Evolutionary conservation across 2,329 filamentous ascomycete genomes (phyloP).

Genomic region (Graphiopsis chlorocephala): DNA sequence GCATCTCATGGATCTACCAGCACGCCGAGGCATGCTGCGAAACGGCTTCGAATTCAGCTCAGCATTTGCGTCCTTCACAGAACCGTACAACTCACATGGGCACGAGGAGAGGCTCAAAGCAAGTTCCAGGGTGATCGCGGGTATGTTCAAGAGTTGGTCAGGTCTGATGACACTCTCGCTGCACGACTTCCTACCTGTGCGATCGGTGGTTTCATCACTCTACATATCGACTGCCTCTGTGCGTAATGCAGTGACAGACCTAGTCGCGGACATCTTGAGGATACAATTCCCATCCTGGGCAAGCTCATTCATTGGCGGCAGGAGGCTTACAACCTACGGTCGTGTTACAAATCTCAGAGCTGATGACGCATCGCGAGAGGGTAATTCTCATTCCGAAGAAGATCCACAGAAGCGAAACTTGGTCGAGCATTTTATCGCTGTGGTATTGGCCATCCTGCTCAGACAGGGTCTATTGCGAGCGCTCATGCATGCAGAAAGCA

Average conservation of each 20-base stretch:
- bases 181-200: slow-evolving; percentile 80
- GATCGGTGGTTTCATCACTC: slow-evolving; percentile 70
- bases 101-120: slow-evolving; percentile 71
- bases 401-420: slow-evolving; percentile 69
- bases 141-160: slow-evolving; percentile 88
- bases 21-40: slow-evolving; percentile 75
- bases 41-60: slow-evolving; percentile 87
- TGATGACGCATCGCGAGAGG: slow-evolving; percentile 50
- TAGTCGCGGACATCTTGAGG: slow-evolving; percentile 77
- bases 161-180: slow-evolving; percentile 85
- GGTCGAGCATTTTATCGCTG: slow-evolving; percentile 88
- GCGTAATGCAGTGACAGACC: slow-evolving; percentile 78
- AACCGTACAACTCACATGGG: slow-evolving; percentile 59
- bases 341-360: slow-evolving; percentile 81
- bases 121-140: slow-evolving; percentile 88
- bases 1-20: slow-evolving; percentile 82
- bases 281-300: slow-evolving; percentile 96
- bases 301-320: slow-evolving; percentile 87
- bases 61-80: slow-evolving; percentile 85
- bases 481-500: slow-evolving; percentile 61
- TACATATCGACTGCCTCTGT: slow-evolving; percentile 57
- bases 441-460: slow-evolving; percentile 81
- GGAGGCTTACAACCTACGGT: slow-evolving; percentile 93
- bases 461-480: slow-evolving; percentile 66
- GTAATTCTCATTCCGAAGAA: slow-evolving; percentile 59